A percentile compares a stretch with the other conserved stretches of the same genome.
Conservation (phyloP, 2,329 filamentous ascomycete genomes). For the Coccinonectria pachysandricola region DNA sequence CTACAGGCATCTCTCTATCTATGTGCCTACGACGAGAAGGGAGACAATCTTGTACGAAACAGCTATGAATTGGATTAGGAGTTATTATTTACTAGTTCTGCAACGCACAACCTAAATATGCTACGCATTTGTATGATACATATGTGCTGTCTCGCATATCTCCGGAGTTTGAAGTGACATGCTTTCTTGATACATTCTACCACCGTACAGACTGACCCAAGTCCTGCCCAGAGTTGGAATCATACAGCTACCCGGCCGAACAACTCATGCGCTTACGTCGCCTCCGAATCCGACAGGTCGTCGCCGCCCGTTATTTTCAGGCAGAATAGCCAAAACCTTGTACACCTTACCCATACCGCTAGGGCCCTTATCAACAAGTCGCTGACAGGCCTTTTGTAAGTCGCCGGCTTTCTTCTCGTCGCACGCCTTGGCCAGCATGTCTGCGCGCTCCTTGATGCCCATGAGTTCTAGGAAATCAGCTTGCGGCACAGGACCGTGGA, state of each 20-base stretch:
- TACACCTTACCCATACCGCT: constrained; percentile 92
- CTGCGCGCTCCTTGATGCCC: constrained; percentile 72
- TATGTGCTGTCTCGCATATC: too few relatives aligned
- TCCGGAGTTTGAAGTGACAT: too few relatives aligned
- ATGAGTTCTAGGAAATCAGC: constrained; percentile 67
- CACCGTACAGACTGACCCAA: too few relatives aligned
- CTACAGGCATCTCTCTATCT: too few relatives aligned
- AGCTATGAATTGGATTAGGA: too few relatives aligned
- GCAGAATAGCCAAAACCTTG: constrained; percentile 84
- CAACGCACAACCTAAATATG: too few relatives aligned
- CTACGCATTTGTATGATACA: too few relatives aligned
- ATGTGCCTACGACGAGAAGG: neutral
- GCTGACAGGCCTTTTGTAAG: constrained; percentile 65
- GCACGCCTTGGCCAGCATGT: constrained; percentile 47
- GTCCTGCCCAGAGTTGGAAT: too few relatives aligned
- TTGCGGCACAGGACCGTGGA: constrained; percentile 86
- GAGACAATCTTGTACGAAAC: too few relatives aligned
- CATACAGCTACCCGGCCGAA: too few relatives aligned
- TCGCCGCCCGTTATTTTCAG: constrained; percentile 62
- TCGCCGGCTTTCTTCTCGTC: constrained; percentile 41
- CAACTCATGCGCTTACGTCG: constrained; percentile 39
- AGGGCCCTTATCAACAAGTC: constrained; percentile 72
- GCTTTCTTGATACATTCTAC: too few relatives aligned
- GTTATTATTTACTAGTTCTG: too few relatives aligned
- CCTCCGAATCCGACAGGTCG: constrained; percentile 90